Evolutionary conservation across 2,329 filamentous ascomycete genomes (phyloP).

Genomic region (Colletotrichum incanum): DNA sequence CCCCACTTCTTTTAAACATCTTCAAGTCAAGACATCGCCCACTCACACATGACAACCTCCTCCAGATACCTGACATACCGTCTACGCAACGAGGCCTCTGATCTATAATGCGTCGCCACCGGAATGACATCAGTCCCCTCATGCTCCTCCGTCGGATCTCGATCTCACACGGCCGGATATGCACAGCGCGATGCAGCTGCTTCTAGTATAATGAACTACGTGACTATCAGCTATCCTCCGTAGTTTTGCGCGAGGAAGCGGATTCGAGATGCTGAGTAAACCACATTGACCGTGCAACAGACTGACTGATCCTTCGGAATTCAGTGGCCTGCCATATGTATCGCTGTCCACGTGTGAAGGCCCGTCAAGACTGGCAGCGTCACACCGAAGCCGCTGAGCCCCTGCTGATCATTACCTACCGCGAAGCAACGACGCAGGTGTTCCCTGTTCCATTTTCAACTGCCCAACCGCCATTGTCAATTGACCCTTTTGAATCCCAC

Average conservation of each 20-base stretch:
- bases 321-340: neutral
- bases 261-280: too few relatives aligned
- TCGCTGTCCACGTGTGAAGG: neutral
- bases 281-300: too few relatives aligned
- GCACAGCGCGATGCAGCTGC: too few relatives aligned
- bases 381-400: constrained; percentile 1
- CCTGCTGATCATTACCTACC: constrained; percentile 30
- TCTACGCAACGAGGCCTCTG: constrained; percentile 2
- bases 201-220: too few relatives aligned
- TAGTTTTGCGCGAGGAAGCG: too few relatives aligned
- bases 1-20: neutral
- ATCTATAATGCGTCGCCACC: constrained; percentile 23
- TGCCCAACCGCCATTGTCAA: neutral
- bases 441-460: neutral
- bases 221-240: too few relatives aligned
- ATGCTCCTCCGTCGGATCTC: neutral
- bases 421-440: constrained; percentile 21
- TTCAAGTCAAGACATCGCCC: constrained; percentile 11
- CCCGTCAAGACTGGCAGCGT: neutral
- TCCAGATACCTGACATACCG: too few relatives aligned
- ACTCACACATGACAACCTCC: neutral
- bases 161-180: neutral
- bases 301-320: too few relatives aligned
- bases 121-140: neutral
- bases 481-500: neutral